Evolutionary conservation across 2,329 filamentous ascomycete genomes (phyloP), one percentile per base, ranked within the genome.

Genomic region (Aspergillus amoenus): DNA sequence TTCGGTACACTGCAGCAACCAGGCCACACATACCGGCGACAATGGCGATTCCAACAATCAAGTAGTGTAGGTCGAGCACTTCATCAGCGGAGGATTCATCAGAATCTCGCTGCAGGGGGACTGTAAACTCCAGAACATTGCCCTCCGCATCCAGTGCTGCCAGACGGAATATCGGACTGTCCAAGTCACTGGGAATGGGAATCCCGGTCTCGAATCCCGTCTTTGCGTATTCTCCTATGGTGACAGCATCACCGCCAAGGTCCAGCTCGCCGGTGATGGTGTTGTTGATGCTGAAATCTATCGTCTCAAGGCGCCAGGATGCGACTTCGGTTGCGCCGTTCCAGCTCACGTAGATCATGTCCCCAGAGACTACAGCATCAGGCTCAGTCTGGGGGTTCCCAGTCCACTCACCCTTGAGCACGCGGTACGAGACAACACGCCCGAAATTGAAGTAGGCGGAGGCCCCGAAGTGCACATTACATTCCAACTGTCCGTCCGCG

Each of bases 361-460:
- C 57, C 2, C 48, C 58, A 1, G 55, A 41, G 2, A 70, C 18
- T 1, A 48, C 64, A 15, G 63, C 57, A 21, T 69, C 67, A 0
- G 71, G 70, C 2, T 62, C 21, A 24, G 77, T 78, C 15, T 71
- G 73, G 2, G 82, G 82, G 8, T 70, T 68, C 0, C 80, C 82
- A 4, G 78, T 75, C 82, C 84, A 87, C 57, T 79, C 73, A 3
- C 58, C 61, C 63, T 82, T 83, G 71, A 81, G 81, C 0, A 78
- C 80, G 17, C 84, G 79, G 63, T 87, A 87, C 52, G 81, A 84
- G 66, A 81, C 78, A 2, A 83, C 77, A 9, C 77, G 66, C 44
- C 80, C 75, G 27, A 82, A 68, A 9, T 70, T 68, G 57, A 82
- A 67, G 48, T 74, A 70, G 40, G 79, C 76, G 18, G 78, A 82